Base-by-base conservation (phyloP, 2,329 filamentous ascomycete genomes). In the Paecilomyces sp. region DNA sequence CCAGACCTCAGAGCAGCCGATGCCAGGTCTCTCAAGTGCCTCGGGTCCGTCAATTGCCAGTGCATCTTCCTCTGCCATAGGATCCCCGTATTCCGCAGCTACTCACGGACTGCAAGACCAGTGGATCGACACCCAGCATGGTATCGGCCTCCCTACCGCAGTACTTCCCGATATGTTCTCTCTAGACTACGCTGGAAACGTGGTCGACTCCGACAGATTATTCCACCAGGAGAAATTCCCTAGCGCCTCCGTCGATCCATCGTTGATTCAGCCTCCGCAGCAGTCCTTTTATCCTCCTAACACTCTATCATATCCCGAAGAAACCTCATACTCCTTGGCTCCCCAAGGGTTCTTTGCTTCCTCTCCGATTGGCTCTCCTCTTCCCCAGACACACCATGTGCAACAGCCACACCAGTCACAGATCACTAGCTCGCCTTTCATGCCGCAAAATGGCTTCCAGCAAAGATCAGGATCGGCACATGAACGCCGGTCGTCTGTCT, bases 401-500 rank as follows among this genome's bases (percentile, higher is more conserved):
- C 70, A 75, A 36, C 67, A 67, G 54, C 65, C 68, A 22, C 63
- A 65, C 33, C 64, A 66, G 5, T 70, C 70, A 33, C 68, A 63
- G 51, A 62, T 65, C 33, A 62, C 60, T 1, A 66, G 84, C 13
- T 90, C 88, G n/a, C 89, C 89, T 2, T 88, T 86, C 68, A 80
- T 88, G 61, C 83, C 83, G 63, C 80, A 77, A 63, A 76, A 79
- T 52, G 71, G 76, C 63, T 86, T 81, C 67, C 80, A 84, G 64
- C 80, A 81, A 51, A 87, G 85, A 72, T 72, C 76, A 5, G 67
- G 67, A 9, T 70, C 73, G 2, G 72, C 71, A 59, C 75, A 77
- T 51, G 80, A 83, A 59, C 82, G 89, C 52, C 82, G 88, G 56
- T 85, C 84, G 58, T 93, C 90, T 55, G 81, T 89, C 62, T 83